Conservation (phyloP, 140 eudicot species). For the Flaveria floridana region DNA sequence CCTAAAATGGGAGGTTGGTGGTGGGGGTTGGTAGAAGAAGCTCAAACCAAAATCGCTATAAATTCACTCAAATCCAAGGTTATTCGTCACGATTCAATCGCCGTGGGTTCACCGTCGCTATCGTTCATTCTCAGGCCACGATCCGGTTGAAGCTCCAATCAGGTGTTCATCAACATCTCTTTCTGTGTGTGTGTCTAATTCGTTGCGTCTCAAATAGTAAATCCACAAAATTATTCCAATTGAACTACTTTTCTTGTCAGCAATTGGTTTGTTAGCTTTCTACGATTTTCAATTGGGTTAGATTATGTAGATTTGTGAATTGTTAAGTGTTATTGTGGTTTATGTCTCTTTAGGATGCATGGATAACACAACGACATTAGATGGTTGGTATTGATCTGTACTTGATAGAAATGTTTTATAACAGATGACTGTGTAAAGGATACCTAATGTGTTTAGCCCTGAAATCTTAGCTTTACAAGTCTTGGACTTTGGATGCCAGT, state of each 20-base stretch:
- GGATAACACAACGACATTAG: conserved; percentile 2
- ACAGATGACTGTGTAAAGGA: neutral
- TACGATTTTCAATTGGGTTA: neutral
- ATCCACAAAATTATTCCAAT: neutral
- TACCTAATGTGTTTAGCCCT: conserved; percentile 9
- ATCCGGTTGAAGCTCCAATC: neutral
- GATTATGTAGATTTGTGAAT: conserved; percentile 9
- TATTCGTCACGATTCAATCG: neutral
- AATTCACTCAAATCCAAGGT: conserved; percentile 16
- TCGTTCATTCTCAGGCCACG: neutral
- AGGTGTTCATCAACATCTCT: conserved; percentile 13
- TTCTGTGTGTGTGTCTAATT: neutral
- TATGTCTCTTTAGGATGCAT: conserved; percentile 14
- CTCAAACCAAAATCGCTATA: conserved; percentile 21
- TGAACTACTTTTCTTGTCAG: neutral
- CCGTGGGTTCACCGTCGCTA: conserved; percentile 3
- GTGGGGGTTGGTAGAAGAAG: conserved; percentile 28
- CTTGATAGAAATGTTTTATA: conserved; percentile 1
- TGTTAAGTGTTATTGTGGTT: neutral
- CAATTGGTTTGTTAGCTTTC: neutral
- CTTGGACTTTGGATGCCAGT: conserved; percentile 9
- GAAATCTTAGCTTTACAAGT: neutral
- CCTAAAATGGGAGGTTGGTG: conserved; percentile 14
- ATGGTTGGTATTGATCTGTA: neutral
- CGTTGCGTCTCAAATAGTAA: neutral